phyloP scores from a whole-genome alignment of 2,329 filamentous ascomycete species.

The Aspergillus pseudoglaucus region DNA sequence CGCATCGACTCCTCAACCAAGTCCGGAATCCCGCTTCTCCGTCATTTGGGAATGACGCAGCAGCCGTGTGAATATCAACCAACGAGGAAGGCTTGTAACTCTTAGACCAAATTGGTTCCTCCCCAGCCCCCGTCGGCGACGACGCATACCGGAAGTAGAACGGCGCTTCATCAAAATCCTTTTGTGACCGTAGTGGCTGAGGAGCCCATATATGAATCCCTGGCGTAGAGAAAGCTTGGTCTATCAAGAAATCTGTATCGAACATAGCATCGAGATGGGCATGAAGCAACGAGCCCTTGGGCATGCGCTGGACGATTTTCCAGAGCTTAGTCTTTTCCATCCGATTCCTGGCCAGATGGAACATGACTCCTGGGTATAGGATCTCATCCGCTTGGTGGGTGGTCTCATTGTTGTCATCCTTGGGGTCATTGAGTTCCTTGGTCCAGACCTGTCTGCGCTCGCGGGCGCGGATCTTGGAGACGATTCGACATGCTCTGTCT shows the following conservation, averaged over 20 bases:
- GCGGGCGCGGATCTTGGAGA: conserved; percentile 68
- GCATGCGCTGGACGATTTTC: conserved; percentile 78
- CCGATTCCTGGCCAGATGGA: conserved; percentile 72
- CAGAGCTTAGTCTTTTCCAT: conserved; percentile 83
- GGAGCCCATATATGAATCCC: conserved; percentile 66
- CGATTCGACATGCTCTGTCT: conserved; percentile 68
- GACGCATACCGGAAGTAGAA: conserved; percentile 59
- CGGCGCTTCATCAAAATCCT: conserved; percentile 48
- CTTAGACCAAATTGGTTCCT: conserved; percentile 56
- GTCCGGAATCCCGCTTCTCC: conserved; percentile 65
- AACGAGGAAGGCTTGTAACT: conserved; percentile 56
- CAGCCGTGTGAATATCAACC: conserved; percentile 56
- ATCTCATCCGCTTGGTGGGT: conserved; percentile 56
- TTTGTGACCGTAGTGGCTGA: conserved; percentile 49
- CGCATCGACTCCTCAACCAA: conserved; percentile 70
- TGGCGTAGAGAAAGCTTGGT: conserved; percentile 61
- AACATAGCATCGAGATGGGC: conserved; percentile 90
- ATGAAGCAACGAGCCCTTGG: conserved; percentile 67
- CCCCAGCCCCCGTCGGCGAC: conserved; percentile 37
- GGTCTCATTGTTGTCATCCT: conserved; percentile 54
- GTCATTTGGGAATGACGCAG: conserved; percentile 66
- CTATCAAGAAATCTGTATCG: conserved; percentile 73
- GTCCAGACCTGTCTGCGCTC: conserved; percentile 76
- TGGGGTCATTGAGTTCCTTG: conserved; percentile 44
- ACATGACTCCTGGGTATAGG: conserved; percentile 89